phyloP scores from a whole-genome alignment of 371 early-diverging fungal genomes.

The Mortierella sp. region DNA sequence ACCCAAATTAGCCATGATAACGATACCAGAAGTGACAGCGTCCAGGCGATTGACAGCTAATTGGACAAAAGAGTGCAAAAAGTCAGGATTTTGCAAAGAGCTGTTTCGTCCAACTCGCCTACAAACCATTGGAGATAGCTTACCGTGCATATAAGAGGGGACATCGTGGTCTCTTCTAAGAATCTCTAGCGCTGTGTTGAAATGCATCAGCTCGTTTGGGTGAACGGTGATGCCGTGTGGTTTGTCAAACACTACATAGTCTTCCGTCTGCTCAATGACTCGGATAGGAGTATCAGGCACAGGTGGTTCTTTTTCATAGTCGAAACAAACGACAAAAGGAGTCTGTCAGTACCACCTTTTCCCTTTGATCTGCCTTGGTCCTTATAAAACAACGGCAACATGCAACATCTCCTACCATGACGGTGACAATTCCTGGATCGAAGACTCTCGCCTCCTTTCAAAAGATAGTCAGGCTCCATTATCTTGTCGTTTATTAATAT shows the following conservation, averaged over 20 bases:
- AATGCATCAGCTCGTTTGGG: constrained; percentile 46
- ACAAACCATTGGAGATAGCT: neutral
- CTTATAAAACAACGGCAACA: neutral
- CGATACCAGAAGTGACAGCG: constrained; percentile 47
- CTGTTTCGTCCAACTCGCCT: neutral
- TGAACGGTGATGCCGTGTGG: constrained; percentile 52
- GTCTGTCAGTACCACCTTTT: neutral
- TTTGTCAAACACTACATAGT: constrained; percentile 48
- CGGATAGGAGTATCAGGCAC: constrained; percentile 42
- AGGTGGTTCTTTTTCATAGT: constrained; percentile 23
- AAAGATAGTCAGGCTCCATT: constrained; percentile 31
- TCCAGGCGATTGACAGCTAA: constrained; percentile 48
- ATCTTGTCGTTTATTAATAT: constrained; percentile 37
- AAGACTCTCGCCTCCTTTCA: constrained; percentile 46
- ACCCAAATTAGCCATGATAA: constrained; percentile 45
- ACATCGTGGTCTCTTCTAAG: constrained; percentile 43
- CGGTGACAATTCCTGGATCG: constrained; percentile 46
- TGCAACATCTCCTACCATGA: constrained; percentile 36
- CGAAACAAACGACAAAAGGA: neutral
- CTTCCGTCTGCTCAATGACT: constrained; percentile 34
- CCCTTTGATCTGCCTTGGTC: too few species aligned
- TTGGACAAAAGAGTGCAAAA: neutral
- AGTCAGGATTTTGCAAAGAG: neutral
- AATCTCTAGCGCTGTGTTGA: constrained; percentile 48
- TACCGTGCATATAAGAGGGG: constrained; percentile 46